Evolutionary conservation across 1,284 basidiomycete species (phyloP).

Genomic region (Malassezia nana): DNA sequence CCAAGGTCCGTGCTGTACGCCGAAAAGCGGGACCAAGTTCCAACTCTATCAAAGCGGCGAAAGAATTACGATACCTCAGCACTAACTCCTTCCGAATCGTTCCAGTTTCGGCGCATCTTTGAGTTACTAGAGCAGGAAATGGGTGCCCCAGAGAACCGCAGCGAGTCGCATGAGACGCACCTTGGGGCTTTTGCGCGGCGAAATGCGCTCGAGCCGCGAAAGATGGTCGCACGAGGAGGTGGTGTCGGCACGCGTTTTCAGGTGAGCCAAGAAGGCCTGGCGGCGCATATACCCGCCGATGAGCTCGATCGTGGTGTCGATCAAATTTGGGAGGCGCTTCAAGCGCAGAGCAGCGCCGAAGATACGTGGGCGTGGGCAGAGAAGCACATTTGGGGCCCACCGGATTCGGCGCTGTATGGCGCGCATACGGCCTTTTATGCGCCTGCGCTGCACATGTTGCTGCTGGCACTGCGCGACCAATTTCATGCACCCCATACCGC

Average conservation of each 20-base stretch:
- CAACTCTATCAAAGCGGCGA: background rate
- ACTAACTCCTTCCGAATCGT: constrained; percentile 10
- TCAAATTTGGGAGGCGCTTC: constrained; percentile 12
- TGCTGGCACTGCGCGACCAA: constrained; percentile 31
- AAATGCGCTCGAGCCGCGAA: background rate
- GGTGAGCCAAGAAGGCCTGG: constrained; percentile 7
- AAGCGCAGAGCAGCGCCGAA: background rate
- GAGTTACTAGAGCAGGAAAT: constrained; percentile 11
- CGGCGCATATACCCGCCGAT: constrained; percentile 5
- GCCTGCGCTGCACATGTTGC: constrained; percentile 33
- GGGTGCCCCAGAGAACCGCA: background rate
- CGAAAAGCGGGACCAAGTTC: constrained; percentile 1
- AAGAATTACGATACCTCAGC: constrained; percentile 1
- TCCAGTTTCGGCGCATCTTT: constrained; percentile 17
- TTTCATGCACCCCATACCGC: constrained; percentile 30
- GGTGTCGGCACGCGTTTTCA: constrained; percentile 17
- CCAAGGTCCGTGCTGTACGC: constrained; percentile 8
- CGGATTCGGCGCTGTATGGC: constrained; percentile 14
- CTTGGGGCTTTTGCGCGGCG: constrained; percentile 8
- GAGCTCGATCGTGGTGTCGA: constrained; percentile 14
- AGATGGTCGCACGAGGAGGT: constrained; percentile 9
- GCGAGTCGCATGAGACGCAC: background rate
- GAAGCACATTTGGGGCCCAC: constrained; percentile 5
- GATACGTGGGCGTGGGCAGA: constrained; percentile 14
- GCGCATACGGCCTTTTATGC: constrained; percentile 33